Evolutionary conservation across 2,329 filamentous ascomycete genomes (phyloP), one percentile per base, ranked within the genome.

Genomic region (Coniosporium tulheliwenetii): DNA sequence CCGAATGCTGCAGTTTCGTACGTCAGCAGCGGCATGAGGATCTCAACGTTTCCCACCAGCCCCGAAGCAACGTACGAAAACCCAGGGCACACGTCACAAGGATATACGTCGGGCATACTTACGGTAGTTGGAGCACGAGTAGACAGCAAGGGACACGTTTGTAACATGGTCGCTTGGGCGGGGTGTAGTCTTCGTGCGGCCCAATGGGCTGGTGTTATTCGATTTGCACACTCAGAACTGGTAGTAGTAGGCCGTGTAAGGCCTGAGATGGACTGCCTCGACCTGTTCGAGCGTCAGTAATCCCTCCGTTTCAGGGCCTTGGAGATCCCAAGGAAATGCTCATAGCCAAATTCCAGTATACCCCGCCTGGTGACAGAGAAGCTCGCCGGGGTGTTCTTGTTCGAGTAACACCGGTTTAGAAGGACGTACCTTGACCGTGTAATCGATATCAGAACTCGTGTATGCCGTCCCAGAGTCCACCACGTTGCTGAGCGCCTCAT

Each of bases 381-480:
- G 16, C 16, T 30, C 12, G 2, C 8, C 2, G 13, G 1, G 9
- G 12, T 31, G 12, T 2, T 31, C 26, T 13, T 12, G 3, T 5
- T 9, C 26, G 19, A n/a, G 19, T 3, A 26, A 38, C 19, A 38
- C 13, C 16, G 4, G 10, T 10, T 10, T 15, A 7, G 5, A n/a
- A 5, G 36, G 8, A 29, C 14, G 5, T 53, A 75, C 75, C 66
- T 84, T 84, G 44, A 85, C 64, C 0, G 81, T 85, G 53, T 78
- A 86, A 52, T 86, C 81, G 38, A 85, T 73, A 52, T 85, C 81
- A 1, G 73, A 80, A 31, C 71, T 81, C 0, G 81, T 85, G 52
- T 77, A 83, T 1, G 70, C 77, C 31, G 60, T 70, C 5, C 81
- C 81, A 1, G 62, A 63, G 39, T 70, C 64, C 2, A 73, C 71